Evolutionary conservation across 139 green algal species (phyloP).

Genomic region (Chlamydomonas sp.): DNA sequence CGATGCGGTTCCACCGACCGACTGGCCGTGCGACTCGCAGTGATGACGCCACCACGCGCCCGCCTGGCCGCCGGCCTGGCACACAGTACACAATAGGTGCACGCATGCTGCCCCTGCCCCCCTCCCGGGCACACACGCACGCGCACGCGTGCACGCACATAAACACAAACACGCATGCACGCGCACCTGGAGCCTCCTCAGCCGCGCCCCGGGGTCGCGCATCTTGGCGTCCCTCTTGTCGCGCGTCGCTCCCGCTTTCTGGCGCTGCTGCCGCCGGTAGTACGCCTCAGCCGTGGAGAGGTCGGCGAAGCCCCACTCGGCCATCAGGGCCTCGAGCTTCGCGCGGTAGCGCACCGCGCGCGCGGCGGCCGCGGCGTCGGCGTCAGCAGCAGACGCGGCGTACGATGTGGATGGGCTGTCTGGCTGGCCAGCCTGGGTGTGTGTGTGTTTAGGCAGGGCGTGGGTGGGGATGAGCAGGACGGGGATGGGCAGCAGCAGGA

Average conservation of each 20-base stretch:
- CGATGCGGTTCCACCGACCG: no score
- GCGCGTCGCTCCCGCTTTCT: slow-evolving; percentile 18
- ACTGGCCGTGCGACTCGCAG: no score
- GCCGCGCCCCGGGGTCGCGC: neutral
- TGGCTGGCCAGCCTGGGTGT: no score
- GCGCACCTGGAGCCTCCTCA: neutral
- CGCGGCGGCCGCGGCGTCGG: no score
- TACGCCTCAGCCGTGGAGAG: slow-evolving; percentile 45
- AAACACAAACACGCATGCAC: no score
- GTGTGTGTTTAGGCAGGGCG: no score
- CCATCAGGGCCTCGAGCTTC: slow-evolving; percentile 38
- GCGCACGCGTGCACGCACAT: neutral
- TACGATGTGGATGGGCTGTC: neutral
- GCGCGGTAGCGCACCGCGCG: slow-evolving; percentile 18
- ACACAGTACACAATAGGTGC: neutral
- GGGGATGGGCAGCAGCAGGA: neutral
- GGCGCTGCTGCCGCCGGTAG: slow-evolving; percentile 29
- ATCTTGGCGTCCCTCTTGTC: slow-evolving; percentile 6
- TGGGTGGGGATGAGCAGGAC: no score
- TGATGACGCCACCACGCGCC: no score
- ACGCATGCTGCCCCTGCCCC: neutral
- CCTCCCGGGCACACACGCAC: neutral
- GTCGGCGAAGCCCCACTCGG: slow-evolving; percentile 52
- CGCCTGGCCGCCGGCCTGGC: slow-evolving; percentile 18
- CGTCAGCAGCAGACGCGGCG: neutral